Base-by-base conservation (phyloP, 345 rosid genomes). In the Citrus maxima region DNA sequence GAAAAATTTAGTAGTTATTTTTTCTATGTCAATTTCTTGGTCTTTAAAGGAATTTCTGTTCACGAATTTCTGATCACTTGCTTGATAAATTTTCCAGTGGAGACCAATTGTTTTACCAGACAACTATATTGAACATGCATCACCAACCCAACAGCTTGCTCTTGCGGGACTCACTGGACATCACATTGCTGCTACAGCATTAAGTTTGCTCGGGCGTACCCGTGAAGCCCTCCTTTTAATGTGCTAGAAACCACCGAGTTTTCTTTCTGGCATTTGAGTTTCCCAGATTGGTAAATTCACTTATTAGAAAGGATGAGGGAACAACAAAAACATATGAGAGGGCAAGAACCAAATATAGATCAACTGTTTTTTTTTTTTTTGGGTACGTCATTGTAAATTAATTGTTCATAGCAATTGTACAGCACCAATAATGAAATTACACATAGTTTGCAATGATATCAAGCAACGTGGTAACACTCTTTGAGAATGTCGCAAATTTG, bases 21-120 rank as follows among this genome's bases (percentile, higher is more conserved):
- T 32, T 67, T 67, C 51, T 3, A 46, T 16, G 4, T 46, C 18
- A 46, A 46, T 46, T 46, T 46, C 51, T 46, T 46, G 51, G 51
- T 46, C 51, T 46, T 46, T 27, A 30, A 38, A 49, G 24, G 7
- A 18, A 54, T 54, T 54, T 75, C 9, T 22, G 51, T 27, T 54
- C 6, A 70, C 4, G n/a, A 2, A 61, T 72, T 60, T 56, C 72
- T 66, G 19, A 56, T 42, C 51, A 38, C 75, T 60, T 61, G 1
- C 32, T 42, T 19, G 61, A 60, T 58, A 40, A 67, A 61, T 83
- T 78, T 70, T 65, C n/a, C 86, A 95, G 98, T 95, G 98, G 98
- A 90, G 98, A 64, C 98, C 98, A 3, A 87, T 95, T 71, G 95
- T 90, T 58, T 84, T 95, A 84, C 98, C 95, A 2, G 97, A 93